Conservation (phyloP, 345 rosid species). For the Aquilaria yunnanensis region DNA sequence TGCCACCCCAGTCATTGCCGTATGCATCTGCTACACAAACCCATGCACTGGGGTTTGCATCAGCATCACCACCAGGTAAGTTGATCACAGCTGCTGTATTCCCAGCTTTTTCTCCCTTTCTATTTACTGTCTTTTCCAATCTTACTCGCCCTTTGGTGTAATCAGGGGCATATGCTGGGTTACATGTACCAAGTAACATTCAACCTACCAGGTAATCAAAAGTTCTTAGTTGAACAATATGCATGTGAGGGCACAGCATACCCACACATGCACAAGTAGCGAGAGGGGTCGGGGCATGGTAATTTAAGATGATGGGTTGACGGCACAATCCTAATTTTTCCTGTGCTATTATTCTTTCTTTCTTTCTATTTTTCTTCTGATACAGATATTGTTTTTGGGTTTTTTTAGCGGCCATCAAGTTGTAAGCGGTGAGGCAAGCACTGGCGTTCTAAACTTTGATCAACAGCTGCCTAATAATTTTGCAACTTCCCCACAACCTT, state of each 20-base stretch:
- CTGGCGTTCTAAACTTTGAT: conserved; percentile 35
- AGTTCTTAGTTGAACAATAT: neutral
- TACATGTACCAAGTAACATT: conserved; percentile 43
- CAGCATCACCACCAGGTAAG: conserved; percentile 63
- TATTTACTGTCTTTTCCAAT: neutral
- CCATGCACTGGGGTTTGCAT: conserved; percentile 30
- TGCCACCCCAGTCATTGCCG: conserved; percentile 31
- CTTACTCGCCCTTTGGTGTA: conserved; percentile 3
- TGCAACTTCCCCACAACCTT: conserved; percentile 32
- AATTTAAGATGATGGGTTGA: no score
- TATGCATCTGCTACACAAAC: conserved; percentile 39
- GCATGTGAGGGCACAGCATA: no score
- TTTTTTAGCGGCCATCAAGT: conserved; percentile 28
- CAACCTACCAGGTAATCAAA: conserved; percentile 48
- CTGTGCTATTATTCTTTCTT: no score
- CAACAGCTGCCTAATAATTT: conserved; percentile 38
- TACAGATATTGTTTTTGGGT: no score
- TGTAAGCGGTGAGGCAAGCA: conserved; percentile 31
- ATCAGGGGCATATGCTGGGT: conserved; percentile 55
- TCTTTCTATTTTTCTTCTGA: no score
- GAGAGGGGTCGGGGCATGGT: no score
- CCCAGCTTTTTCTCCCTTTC: neutral
- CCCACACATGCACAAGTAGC: no score
- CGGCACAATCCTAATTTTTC: no score
- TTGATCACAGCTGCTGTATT: neutral